Conservation (phyloP, 345 rosid genomes). For the Eucalyptus pumila region DNA sequence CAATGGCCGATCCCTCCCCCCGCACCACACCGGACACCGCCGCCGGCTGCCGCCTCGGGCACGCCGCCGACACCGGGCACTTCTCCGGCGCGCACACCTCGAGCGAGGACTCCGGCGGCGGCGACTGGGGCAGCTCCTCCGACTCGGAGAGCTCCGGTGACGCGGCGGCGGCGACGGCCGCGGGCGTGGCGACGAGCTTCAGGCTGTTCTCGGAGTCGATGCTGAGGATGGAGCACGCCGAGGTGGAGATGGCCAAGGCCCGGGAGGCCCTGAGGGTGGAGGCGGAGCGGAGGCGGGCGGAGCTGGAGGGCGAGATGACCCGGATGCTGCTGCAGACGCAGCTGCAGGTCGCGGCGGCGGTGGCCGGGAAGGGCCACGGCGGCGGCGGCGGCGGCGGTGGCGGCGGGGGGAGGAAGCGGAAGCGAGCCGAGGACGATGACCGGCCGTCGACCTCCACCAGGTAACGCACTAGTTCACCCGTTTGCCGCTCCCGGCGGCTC, state of each 20-base stretch:
- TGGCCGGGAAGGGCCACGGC: neutral
- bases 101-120: neutral
- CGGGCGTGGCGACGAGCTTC: constrained; percentile 13
- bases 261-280: constrained; percentile 39
- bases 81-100: neutral
- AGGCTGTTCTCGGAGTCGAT: constrained; percentile 36
- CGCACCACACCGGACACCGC: neutral
- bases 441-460: neutral
- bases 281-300: constrained; percentile 31
- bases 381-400: neutral
- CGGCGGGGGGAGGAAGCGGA: constrained; percentile 24
- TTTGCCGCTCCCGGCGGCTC: neutral
- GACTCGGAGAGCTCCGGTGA: neutral
- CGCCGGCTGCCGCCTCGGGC: neutral
- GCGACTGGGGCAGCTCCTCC: neutral
- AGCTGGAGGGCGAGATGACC: constrained; percentile 43
- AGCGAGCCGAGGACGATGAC: constrained; percentile 25
- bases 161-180: neutral
- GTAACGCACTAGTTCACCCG: neutral
- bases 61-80: constrained; percentile 4
- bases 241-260: constrained; percentile 53
- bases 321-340: constrained; percentile 37
- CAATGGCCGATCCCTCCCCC: neutral
- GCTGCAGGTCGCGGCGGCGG: constrained; percentile 25
- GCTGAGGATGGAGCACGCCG: constrained; percentile 27